These are phyloP conservation scores for Phytopythium montanum DNA, from an alignment of 352 stramenopile genomes.

Conservation along the genomic window DNA sequence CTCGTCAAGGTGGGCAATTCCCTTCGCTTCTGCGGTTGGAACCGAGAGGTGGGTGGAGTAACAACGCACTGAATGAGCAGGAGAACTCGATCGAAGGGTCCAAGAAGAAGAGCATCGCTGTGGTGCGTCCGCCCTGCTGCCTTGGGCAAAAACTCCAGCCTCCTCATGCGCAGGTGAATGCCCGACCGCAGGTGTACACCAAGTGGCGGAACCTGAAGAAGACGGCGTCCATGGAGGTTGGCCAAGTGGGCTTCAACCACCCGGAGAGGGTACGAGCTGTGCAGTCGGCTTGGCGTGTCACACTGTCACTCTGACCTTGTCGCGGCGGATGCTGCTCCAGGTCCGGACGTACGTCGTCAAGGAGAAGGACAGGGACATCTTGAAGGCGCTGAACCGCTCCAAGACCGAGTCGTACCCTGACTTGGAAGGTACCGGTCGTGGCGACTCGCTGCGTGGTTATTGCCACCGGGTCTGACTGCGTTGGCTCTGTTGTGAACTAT, in stretches of 20 bases:
- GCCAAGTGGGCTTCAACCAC: constrained; percentile 85
- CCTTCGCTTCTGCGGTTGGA: background rate
- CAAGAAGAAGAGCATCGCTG: constrained; percentile 88
- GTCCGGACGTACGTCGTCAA: constrained; percentile 65
- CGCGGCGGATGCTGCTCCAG: constrained; percentile 15
- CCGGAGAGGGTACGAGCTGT: constrained; percentile 43
- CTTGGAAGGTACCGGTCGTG: constrained; percentile 57
- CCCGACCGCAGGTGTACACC: constrained; percentile 82
- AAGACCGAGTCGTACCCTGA: constrained; percentile 77
- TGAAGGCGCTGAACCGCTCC: constrained; percentile 87
- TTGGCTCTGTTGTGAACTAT: background rate
- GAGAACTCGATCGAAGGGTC: constrained; percentile 94
- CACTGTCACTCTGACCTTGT: background rate
- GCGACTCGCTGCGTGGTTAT: background rate
- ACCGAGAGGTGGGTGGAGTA: background rate
- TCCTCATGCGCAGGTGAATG: background rate
- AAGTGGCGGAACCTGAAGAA: constrained; percentile 93
- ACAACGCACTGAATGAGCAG: constrained; percentile 16
- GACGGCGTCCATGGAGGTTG: constrained; percentile 86
- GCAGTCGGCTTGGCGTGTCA: background rate
- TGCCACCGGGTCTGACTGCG: background rate
- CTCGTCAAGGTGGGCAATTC: constrained; percentile 84
- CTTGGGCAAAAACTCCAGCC: background rate
- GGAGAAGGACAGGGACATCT: constrained; percentile 84
- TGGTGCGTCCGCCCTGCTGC: constrained; percentile 32